A percentile compares a stretch with the other conserved stretches of the same genome.
Evolutionary conservation across 176 grass and related monocot species (phyloP).

Genomic region (Aegilops umbellulata): DNA sequence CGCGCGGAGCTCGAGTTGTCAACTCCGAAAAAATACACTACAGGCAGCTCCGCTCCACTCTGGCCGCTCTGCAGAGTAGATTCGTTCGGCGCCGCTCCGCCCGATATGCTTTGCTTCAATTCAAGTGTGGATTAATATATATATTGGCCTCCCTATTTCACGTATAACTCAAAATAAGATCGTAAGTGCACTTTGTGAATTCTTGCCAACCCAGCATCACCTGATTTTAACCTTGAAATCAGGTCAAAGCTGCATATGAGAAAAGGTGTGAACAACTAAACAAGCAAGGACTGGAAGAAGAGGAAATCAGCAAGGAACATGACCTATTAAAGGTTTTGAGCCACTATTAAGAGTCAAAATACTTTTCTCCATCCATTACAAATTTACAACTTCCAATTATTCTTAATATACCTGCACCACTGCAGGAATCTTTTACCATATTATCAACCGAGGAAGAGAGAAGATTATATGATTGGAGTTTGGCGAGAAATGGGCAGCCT

Average conservation of each 20-base stretch:
- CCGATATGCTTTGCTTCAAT: background rate
- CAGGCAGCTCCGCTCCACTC: too few relatives aligned
- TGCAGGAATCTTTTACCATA: constrained; percentile 80
- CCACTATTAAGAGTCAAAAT: background rate
- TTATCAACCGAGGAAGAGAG: constrained; percentile 81
- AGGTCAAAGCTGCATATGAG: constrained; percentile 74
- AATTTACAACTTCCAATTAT: background rate
- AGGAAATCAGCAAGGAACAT: constrained; percentile 54
- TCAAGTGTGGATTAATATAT: background rate
- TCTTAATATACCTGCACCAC: constrained; percentile 6
- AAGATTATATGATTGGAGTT: constrained; percentile 95
- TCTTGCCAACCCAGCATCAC: constrained; percentile 6
- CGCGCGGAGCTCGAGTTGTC: too few relatives aligned
- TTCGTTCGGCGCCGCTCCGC: too few relatives aligned
- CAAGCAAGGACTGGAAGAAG: constrained; percentile 74
- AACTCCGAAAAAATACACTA: too few relatives aligned
- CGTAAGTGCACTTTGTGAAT: background rate
- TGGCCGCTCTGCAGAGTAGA: too few relatives aligned
- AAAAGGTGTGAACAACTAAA: constrained; percentile 67
- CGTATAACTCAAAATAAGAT: background rate
- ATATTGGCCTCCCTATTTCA: background rate
- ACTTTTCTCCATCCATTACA: background rate
- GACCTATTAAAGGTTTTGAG: constrained; percentile 64
- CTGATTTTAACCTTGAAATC: constrained; percentile 22
- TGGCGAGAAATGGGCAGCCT: constrained; percentile 71